A percentile compares a stretch with the other conserved stretches of the same genome.
These are phyloP conservation scores for Fraxinus sp. DNA, from an alignment of 305 asterid species.

Conservation along the genomic window DNA sequence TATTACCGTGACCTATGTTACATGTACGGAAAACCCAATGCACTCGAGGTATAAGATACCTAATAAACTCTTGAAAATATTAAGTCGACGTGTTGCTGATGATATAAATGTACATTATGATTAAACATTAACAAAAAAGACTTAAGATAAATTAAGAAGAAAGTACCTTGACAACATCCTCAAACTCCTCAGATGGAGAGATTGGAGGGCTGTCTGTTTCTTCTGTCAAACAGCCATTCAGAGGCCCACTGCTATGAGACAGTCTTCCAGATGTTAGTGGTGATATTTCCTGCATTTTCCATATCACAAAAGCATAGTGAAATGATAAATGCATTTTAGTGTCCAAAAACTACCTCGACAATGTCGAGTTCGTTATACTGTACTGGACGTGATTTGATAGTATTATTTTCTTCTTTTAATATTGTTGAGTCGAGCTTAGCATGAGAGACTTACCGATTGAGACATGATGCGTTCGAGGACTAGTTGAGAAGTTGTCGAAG, in stretches of 20 bases:
- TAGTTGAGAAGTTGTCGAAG: slow-evolving; percentile 94
- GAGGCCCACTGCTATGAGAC: slow-evolving; percentile 97
- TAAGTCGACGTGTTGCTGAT: not conserved
- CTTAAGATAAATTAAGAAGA: not conserved
- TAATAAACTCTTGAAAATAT: not conserved
- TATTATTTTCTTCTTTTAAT: not conserved
- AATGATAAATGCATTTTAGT: not conserved
- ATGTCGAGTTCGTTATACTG: not conserved
- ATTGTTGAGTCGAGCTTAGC: not conserved
- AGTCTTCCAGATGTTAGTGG: slow-evolving; percentile 98
- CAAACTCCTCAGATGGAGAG: slow-evolving; percentile 88
- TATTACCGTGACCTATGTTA: not conserved
- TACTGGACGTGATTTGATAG: not conserved
- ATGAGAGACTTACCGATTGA: slow-evolving; percentile 60
- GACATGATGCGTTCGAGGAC: slow-evolving; percentile 97
- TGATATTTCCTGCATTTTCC: slow-evolving; percentile 70
- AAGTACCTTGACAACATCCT: slow-evolving; percentile 88
- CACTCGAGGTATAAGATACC: not conserved
- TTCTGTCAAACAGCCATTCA: slow-evolving; percentile 80
- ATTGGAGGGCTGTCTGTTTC: slow-evolving; percentile 87
- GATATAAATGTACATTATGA: not conserved
- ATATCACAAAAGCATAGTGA: not conserved
- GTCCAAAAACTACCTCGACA: not conserved
- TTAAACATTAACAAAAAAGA: not conserved
- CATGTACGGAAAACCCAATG: not conserved